phyloP scores from a whole-genome alignment of 1,284 basidiomycete species.

The Puccinia hordei region DNA sequence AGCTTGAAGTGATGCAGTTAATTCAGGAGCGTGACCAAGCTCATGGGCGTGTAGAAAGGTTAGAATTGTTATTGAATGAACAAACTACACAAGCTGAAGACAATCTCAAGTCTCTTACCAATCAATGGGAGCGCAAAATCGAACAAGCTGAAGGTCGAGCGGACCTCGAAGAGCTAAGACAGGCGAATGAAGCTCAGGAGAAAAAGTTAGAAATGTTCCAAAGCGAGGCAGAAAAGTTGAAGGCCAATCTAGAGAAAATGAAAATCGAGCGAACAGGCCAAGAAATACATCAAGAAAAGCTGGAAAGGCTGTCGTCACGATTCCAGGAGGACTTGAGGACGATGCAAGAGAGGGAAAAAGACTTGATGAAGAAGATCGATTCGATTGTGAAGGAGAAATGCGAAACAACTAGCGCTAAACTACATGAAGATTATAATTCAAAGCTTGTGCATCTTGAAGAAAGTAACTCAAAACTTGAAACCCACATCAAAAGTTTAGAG shows the following conservation, averaged over 20 bases:
- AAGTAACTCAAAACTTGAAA: conserved; percentile 33
- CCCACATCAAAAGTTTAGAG: conserved; percentile 33
- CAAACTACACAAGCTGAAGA: conserved; percentile 9
- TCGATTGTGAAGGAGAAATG: conserved; percentile 13
- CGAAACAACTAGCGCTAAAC: conserved; percentile 1
- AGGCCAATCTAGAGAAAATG: conserved; percentile 22
- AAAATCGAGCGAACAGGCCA: conserved; percentile 32
- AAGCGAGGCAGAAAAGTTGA: conserved; percentile 24
- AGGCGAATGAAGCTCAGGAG: conserved; percentile 19
- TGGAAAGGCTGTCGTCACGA: conserved; percentile 6
- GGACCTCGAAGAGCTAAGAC: not conserved
- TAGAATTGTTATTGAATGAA: conserved; percentile 21
- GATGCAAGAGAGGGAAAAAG: conserved; percentile 39
- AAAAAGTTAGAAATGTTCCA: conserved; percentile 2
- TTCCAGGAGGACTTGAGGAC: conserved; percentile 20
- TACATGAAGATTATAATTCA: conserved; percentile 27
- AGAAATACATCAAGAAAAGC: conserved; percentile 30
- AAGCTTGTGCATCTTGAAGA: conserved; percentile 31
- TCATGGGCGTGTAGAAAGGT: not conserved
- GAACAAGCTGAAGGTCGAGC: conserved; percentile 29
- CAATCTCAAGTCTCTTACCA: conserved; percentile 23
- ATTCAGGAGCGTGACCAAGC: conserved; percentile 37
- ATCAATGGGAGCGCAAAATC: conserved; percentile 16
- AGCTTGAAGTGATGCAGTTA: conserved; percentile 46
- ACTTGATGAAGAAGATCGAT: conserved; percentile 9